A percentile compares a stretch with the other conserved stretches of the same genome.
Conservation (phyloP, 2,329 filamentous ascomycete species). For the Lachnum nothofagi region DNA sequence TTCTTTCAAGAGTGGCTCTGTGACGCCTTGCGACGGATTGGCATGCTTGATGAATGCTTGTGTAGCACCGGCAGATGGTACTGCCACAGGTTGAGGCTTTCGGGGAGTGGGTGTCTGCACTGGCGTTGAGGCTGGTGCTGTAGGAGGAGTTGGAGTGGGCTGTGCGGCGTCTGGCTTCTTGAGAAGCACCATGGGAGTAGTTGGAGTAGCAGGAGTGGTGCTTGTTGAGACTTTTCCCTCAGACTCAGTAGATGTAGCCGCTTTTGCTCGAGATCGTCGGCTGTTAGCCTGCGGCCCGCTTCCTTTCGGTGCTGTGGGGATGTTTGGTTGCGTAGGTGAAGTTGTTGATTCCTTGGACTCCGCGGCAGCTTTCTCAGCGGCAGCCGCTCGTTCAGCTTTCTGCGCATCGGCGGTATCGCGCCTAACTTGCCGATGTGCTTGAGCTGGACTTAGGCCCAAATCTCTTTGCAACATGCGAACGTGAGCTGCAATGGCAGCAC, state of each 20-base stretch:
- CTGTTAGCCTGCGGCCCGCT: conserved; percentile 15
- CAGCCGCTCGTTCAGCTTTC: conserved; percentile 26
- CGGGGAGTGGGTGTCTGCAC: conserved; percentile 15
- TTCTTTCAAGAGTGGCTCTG: conserved; percentile 70
- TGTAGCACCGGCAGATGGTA: conserved; percentile 44
- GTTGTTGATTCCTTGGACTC: conserved; percentile 10
- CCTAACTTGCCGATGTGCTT: conserved; percentile 56
- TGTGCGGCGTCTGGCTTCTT: conserved; percentile 36
- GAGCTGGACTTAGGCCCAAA: conserved; percentile 58
- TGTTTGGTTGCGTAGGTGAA: conserved; percentile 8
- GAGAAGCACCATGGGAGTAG: conserved; percentile 34
- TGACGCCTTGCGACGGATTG: conserved; percentile 87
- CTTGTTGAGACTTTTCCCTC: conserved; percentile 18
- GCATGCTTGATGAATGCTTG: conserved; percentile 77
- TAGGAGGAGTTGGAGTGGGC: conserved; percentile 23
- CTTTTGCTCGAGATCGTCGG: conserved; percentile 36
- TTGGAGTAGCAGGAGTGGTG: conserved; percentile 22
- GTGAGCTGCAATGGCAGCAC: conserved; percentile 52
- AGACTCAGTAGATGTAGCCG: conserved; percentile 26
- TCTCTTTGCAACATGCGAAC: conserved; percentile 63
- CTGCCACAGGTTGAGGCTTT: conserved; percentile 29
- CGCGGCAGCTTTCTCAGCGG: conserved; percentile 17
- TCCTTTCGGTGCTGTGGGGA: conserved; percentile 32
- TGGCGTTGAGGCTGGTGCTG: conserved; percentile 28
- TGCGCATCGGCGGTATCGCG: conserved; percentile 40